phyloP scores from a whole-genome alignment of 2,329 filamentous ascomycete species.

The Monilinia vaccinii-corymbosi region DNA sequence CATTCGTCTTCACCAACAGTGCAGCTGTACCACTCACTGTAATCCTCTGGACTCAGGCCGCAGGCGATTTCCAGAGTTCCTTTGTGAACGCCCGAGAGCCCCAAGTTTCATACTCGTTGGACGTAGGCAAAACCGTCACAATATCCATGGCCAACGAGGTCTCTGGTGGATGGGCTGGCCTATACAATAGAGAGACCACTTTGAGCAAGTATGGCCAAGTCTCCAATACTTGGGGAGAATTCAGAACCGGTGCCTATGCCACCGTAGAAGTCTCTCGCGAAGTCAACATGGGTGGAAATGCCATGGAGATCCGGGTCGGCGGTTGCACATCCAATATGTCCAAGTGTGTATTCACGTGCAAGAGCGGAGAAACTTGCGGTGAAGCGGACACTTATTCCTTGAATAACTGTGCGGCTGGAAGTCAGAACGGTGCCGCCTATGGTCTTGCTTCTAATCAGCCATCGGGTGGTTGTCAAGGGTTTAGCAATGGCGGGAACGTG shows the following conservation, averaged over 20 bases:
- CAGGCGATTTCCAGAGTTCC: slow-evolving; percentile 3
- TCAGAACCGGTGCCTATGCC: slow-evolving; percentile 11
- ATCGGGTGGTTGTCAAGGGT: slow-evolving; percentile 11
- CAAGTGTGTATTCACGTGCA: slow-evolving; percentile 3
- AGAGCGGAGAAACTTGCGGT: neutral
- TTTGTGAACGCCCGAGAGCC: slow-evolving; percentile 4
- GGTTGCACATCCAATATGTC: slow-evolving; percentile 7
- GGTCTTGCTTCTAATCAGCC: neutral
- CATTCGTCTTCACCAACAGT: slow-evolving; percentile 5
- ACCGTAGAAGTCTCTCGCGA: slow-evolving; percentile 11
- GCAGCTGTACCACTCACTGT: neutral
- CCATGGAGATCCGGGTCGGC: slow-evolving; percentile 6
- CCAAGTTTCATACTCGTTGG: slow-evolving; percentile 7
- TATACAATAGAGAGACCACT: slow-evolving; percentile 8
- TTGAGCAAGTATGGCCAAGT: slow-evolving; percentile 9
- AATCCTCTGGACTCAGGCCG: slow-evolving; percentile 5
- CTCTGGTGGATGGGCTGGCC: slow-evolving; percentile 11
- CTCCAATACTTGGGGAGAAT: slow-evolving; percentile 13
- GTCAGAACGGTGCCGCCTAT: slow-evolving; percentile 2
- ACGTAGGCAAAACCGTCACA: neutral
- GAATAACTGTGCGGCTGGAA: neutral
- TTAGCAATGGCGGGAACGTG: slow-evolving; percentile 3
- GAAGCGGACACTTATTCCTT: slow-evolving; percentile 2
- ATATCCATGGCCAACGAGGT: slow-evolving; percentile 11
- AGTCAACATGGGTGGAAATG: slow-evolving; percentile 12